phyloP scores from a whole-genome alignment of 1,139 yeast genomes.

The Candida glucosophila region DNA sequence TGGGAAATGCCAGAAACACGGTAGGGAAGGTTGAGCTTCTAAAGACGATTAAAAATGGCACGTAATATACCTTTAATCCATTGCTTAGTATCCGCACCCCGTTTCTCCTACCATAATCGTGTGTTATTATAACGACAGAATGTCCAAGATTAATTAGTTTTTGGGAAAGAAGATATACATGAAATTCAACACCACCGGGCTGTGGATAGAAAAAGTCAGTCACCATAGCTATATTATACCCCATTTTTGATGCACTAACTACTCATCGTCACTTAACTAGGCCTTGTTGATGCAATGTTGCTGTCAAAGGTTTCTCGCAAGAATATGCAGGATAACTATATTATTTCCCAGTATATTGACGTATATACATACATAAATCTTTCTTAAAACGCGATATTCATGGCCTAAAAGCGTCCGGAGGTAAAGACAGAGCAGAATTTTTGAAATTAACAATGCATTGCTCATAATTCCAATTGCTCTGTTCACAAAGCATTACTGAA shows the following conservation, averaged over 20 bases:
- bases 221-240: conserved; percentile 62
- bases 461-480: conserved; percentile 77
- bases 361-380: too few relatives aligned
- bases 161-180: conserved; percentile 75
- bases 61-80: conserved; percentile 88
- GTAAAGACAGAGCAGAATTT: conserved; percentile 43
- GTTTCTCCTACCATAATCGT: conserved; percentile 71
- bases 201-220: conserved; percentile 98
- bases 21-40: conserved; percentile 85
- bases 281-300: too few relatives aligned
- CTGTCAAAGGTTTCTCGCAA: too few relatives aligned
- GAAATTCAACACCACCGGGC: conserved; percentile 96
- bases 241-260: conserved; percentile 8
- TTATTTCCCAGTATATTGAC: too few relatives aligned
- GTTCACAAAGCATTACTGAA: conserved; percentile 79
- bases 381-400: too few relatives aligned
- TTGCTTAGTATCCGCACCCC: conserved; percentile 81
- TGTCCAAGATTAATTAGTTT: conserved; percentile 80
- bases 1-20: conserved; percentile 81
- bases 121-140: conserved; percentile 84
- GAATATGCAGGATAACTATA: too few relatives aligned
- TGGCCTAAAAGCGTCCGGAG: conserved; percentile 33
- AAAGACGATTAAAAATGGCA: conserved; percentile 72
- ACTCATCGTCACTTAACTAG: too few relatives aligned
- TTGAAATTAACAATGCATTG: conserved; percentile 66